Evolutionary conservation across 208 protist genomes (phyloP), one percentile per base, ranked within the genome.

Genomic region (Leishmania mexicana): DNA sequence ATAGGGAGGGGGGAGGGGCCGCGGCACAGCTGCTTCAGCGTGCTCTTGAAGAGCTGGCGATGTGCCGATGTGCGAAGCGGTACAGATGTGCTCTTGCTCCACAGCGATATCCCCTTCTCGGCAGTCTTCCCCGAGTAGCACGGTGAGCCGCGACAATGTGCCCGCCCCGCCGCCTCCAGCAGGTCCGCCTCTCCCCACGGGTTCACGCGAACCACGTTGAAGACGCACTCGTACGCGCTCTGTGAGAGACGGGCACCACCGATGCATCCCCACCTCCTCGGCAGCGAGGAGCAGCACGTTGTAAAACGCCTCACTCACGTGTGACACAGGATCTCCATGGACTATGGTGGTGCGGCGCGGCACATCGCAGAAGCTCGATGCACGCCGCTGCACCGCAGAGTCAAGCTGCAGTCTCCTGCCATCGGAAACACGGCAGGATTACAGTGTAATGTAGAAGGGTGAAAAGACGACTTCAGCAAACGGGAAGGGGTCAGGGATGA

Each of bases 111-210:
- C 72, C 31, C 31, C 47, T 45, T 49, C 68, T 8, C 54, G 49
- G 8, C 31, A 7, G 60, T 45, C 57, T 47, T 42, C 45, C 45
- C 51, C 6, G 71, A 53, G n/a, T 38, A 1, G 5, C 64, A 57
- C 11, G 60, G 40, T 45, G 31, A 76, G 72, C 72, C 13, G 13
- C 51, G 3, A n/a, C 49, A 40, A 35, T 76, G 28, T 49, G 3
- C 21, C 68, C 21, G 40, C 21, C 5, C 49, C 45, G 51, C 51
- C 31, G 28, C 49, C 45, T 38, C 47, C 72, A 76, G 72, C 28
- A 76, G 72, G 49, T 81, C 82, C 78, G 58, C 57, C 70, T 77
- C 78, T n/a, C 70, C 78, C 58, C 68, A 81, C 71, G 74, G 74
- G 42, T 79, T 67, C 31, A 83, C 80, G 35, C 74, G 64, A n/a